Evolutionary conservation across 2,329 filamentous ascomycete species (phyloP), one percentile per base, ranked within the genome.

Genomic region (Endoconidiophora laricicola): DNA sequence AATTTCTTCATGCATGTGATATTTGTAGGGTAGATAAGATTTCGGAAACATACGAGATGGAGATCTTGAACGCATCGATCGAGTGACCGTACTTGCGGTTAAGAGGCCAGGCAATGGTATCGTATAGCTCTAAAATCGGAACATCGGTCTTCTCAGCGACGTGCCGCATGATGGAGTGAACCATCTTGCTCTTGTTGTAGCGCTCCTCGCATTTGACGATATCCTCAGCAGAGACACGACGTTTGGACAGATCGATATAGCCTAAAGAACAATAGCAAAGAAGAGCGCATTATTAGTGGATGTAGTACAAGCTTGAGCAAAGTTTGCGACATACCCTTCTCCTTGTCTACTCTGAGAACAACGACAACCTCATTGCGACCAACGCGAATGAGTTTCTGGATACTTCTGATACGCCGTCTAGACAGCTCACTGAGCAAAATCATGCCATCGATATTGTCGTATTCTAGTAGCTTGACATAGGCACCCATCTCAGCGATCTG

Each of bases 371-470:
- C 91, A 63, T 98, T 98, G 60, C 93, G 83, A 52, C 93, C 93
- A 55, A 98, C 91, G 58, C 91, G 82, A 61, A 98, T 98, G 58
- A 98, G 82, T 71, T 98, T 98, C 69, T 98, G 93, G 61, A 98
- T 98, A 76, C 81, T 87, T 73, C 91, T 76, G 62, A 98, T 98
- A 82, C 91, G 91, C 78, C 91, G 79, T 74, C 91, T 81, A 54
- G 93, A 98, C 56, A 98, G 78, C 69, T 98, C 91, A 61, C 86
- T 94, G 57, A 98, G 86, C 58, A 98, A 73, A 62, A 98, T 98
- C 93, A 98, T 98, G 78, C 91, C 91, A 65, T 98, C 93, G 62
- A 98, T 98, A 71, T 96, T 95, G 70, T 98, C 91, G 70, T 98
- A 98, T 72, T 98, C 91, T 60, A 98, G 82, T 51, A 98, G 81